Base-by-base conservation (phyloP, 228 moss, liverwort and hornwort genomes). In the Sphagnum magellanicum region DNA sequence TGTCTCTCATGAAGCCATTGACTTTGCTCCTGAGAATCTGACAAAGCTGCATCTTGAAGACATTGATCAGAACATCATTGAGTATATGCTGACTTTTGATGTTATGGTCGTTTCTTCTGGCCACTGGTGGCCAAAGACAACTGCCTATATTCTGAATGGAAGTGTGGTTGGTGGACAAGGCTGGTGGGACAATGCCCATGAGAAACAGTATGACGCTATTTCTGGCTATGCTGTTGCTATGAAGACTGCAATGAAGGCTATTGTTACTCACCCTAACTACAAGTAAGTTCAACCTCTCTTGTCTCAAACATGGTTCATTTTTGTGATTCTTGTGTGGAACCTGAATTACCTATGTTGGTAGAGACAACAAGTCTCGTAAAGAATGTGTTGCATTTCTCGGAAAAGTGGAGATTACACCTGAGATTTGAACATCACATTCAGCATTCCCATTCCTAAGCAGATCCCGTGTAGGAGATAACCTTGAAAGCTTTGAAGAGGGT, bases 101-200 rank as follows among this genome's bases (percentile, higher is more conserved):
- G 92, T 87, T 50, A 11, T 84, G 6, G 84, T 98, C 16, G 65
- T 98, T 17, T 92, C 98, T 4, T 79, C 84, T 4, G 94, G 94
- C n/a, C 98, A 98, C 65, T 94, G 98, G 98, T 98, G 93, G 93
- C 68, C 78, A 4, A 84, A 82, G 58, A 94, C 62, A 65, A 76
- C 79, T 7, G 90, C 92, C 0, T 98, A 79, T 75, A 77, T 94
- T 0, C 17, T 86, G 64, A 70, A 86, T 46, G 92, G 86, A 16
- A 76, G 86, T 51, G 75, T 98, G 4, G 74, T 87, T 50, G 94
- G 98, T 5, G 93, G 94, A 9, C 76, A 65, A 49, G 73, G 79
- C 14, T 94, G 89, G 87, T 80, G 80, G 75, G 79, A 86, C 76
- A 6, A 8, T 6, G 47, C 69, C 5, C 58, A 57, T 49, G 8